A percentile compares a stretch with the other conserved stretches of the same genome.
These are phyloP conservation scores for Fusarium begoniae DNA, from an alignment of 2,329 filamentous ascomycete species.

Conservation along the genomic window DNA sequence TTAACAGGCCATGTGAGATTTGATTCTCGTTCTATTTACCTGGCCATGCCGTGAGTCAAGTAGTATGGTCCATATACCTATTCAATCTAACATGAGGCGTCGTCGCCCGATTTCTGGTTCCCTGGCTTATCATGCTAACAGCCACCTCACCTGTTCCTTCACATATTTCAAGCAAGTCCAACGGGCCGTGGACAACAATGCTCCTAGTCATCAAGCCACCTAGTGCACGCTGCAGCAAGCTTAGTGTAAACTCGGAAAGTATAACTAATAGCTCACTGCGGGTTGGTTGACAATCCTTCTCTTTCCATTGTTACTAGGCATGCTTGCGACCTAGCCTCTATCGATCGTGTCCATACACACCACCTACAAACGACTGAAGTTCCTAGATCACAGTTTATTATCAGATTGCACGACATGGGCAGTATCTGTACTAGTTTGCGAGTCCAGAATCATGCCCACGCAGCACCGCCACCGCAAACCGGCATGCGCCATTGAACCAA, in stretches of 20 bases:
- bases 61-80: neutral
- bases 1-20: neutral
- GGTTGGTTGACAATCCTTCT: neutral
- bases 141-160: neutral
- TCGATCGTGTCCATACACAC: neutral
- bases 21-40: neutral
- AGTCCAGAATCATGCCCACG: constrained; percentile 1
- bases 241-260: neutral
- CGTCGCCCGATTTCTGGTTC: neutral
- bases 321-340: neutral
- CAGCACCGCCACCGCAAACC: neutral
- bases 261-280: neutral
- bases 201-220: neutral
- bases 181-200: neutral
- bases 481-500: neutral
- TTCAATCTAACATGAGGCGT: neutral
- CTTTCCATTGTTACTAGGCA: neutral
- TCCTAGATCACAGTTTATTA: neutral
- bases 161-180: neutral
- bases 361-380: neutral
- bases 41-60: neutral
- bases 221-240: neutral
- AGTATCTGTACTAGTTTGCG: neutral
- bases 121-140: neutral
- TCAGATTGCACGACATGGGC: neutral